Base-by-base conservation (phyloP, 805 yeast genomes). In the Allodekkera sacchari region DNA sequence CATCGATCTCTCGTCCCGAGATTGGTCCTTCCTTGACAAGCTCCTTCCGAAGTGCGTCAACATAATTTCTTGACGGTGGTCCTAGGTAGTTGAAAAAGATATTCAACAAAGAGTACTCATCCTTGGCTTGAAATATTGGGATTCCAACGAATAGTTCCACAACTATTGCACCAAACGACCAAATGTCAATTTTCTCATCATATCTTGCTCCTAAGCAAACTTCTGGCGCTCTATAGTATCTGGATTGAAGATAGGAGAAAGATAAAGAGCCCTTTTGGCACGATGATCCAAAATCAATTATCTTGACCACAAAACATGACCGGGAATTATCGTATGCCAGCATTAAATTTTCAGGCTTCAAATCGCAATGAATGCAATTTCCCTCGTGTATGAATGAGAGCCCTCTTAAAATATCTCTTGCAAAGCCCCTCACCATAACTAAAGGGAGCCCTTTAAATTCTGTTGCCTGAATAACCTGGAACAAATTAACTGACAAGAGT, bases 161-260 rank as follows among this genome's bases (percentile, higher is more conserved):
- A 21, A 85, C 74, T 31, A 92, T 84, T 52, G 96, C 83, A 0
- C 95, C 98, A 27, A 88, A 61, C 0, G 97, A 89, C 99, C 99
- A 92, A 76, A 89, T 59, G 43, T 72, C 79, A 22, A 73, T 71
- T 41, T 58, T 64, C n/a, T 53, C 50, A 37, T 61, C 50, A 44
- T 80, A 81, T 21, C 74, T 59, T 8, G 81, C 70, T 1, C 89
- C 92, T 3, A 82, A 34, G 8, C 77, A 57, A 5, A 82, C 78
- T 47, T 82, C 94, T 0, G 94, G 94, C 0, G 92, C 85, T 32
- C 94, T 55, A 48, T 82, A 82, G 44, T 74, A 82, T 30, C 94
- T 53, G 1, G 89, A 81, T 45, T 67, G 70, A 34, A 73, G 59
- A 40, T 73, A 73, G 1, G 76, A 64, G 36, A 57, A 71, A 2